Evolutionary conservation across 306 rosid species (phyloP), one percentile per base, ranked within the genome.

Genomic region (Cucumis cinereus): DNA sequence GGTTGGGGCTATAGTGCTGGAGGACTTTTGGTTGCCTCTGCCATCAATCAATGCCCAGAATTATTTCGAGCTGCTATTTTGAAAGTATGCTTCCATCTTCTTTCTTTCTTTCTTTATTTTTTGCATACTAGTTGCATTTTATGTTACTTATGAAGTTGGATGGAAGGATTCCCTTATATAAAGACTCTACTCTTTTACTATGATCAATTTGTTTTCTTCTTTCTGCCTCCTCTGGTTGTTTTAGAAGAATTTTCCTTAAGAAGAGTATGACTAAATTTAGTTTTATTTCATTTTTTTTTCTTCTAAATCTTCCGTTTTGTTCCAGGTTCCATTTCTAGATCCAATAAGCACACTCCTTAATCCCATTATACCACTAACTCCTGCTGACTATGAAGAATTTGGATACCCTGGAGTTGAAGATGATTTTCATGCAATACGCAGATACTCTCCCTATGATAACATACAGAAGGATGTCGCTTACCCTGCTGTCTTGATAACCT

Each of bases 1-100:
- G 92, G 89, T 74, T 88, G 90, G 87, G 97, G 96, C 81, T 88
- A 86, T 81, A 89, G 93, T 84, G 99, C 97, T 52, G 96, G 97
- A 81, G 98, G 99, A 68, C 93, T 92, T 79, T 77, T 90, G 88
- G 98, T 90, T 81, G 98, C 98, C 54, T 89, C 98, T 8, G 92
- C 98, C 74, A 86, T 95, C 77, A 95, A 95, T 81, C 60, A 50
- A 54, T 84, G 64, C 83, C 98, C 97, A 68, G 87, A 95, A 71
- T 81, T 92, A 88, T 95, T 95, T 59, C 84, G 77, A 69, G 96
- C 98, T 55, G 93, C 86, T 75, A 83, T 95, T 85, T 88, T 95
- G 77, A 92, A 95, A 96, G 97, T 89, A 77, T 73, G 59, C 40
- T 45, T 73, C 62, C 55, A 57, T 77, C 50, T 63, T 35, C 30